Evolutionary conservation across 2,329 filamentous ascomycete genomes (phyloP), one percentile per base, ranked within the genome.

Genomic region (Kalaharituber pfeilii): DNA sequence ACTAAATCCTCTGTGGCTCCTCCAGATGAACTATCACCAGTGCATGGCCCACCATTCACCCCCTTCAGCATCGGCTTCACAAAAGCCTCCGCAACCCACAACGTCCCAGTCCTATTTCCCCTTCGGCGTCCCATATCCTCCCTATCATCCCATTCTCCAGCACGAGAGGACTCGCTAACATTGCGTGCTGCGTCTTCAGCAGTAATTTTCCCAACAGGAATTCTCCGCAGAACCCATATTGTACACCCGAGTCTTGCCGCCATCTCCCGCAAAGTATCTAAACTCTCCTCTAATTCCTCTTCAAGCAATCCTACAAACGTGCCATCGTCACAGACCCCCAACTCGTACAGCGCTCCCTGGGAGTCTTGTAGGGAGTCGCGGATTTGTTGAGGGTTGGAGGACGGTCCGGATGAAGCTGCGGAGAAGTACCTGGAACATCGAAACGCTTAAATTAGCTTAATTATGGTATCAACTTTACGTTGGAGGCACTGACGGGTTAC

Each of bases 281-380:
- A 73, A 66, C 87, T 95, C 68, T 96, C 89, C 57, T 89, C 79
- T 74, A 98, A 78, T 68, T 98, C 91, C 65, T 95, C 87, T 60
- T 84, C 80, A 1, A 86, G 84, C 49, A 98, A 72, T 0, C 91
- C 91, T 42, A 94, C 79, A 55, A 98, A 80, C 0, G 83, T 86
- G 6, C 91, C 91, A 69, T 96, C 87, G 67, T 98, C 91, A 26
- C 88, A 84, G 8, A 98, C 87, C 0, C 91, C 91, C 67, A 98
- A 94, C 67, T 98, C 89, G 63, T 98, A 98, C 50, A 96, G 69
- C 1, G 91, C 91, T 4, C 91, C 91, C 61, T 86, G 82, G 15
- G 87, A 95, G 66, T 94, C 88, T 66, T 96, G 89, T 7, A 98
- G 71, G 0, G 91, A 87, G 1, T 88, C 24, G 22, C 44, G 18